Evolutionary conservation across 345 rosid species (phyloP).

Genomic region (Combretum micranthum): DNA sequence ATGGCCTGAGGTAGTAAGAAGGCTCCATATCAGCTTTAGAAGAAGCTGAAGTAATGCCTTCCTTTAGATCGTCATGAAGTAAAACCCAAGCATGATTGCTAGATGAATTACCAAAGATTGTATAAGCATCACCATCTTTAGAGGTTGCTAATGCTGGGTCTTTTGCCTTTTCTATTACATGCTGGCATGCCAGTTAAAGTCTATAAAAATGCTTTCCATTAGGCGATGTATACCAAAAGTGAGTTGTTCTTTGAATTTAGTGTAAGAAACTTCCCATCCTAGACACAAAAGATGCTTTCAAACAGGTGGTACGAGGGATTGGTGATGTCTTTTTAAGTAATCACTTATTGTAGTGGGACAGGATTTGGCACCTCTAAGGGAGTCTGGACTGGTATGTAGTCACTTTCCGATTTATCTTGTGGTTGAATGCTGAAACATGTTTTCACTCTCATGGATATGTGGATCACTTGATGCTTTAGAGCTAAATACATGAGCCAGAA

Average conservation of each 20-base stretch:
- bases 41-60: not conserved
- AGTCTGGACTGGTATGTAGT: conserved; percentile 27
- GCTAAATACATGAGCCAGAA: not conserved
- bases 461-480: conserved; percentile 1
- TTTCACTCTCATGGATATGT: conserved; percentile 1
- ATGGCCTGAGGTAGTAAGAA: conserved; percentile 42
- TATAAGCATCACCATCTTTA: conserved; percentile 10
- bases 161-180: conserved; percentile 4
- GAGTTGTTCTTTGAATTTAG: not conserved
- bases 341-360: conserved; percentile 40
- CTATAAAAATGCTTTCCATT: conserved; percentile 22
- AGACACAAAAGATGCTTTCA: conserved; percentile 24
- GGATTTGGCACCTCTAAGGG: conserved; percentile 38
- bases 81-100: conserved; percentile 6
- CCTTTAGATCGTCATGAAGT: conserved; percentile 4
- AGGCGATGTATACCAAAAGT: conserved; percentile 31
- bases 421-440: not conserved
- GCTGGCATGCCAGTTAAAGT: conserved; percentile 21
- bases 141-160: conserved; percentile 4
- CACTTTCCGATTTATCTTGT: conserved; percentile 20
- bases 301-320: not conserved
- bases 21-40: conserved; percentile 18
- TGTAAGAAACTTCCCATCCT: conserved; percentile 26
- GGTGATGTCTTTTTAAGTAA: not conserved
- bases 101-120: not conserved